phyloP scores from a whole-genome alignment of 495 filamentous ascomycete species.

The Chaetomidium leptoderma region DNA sequence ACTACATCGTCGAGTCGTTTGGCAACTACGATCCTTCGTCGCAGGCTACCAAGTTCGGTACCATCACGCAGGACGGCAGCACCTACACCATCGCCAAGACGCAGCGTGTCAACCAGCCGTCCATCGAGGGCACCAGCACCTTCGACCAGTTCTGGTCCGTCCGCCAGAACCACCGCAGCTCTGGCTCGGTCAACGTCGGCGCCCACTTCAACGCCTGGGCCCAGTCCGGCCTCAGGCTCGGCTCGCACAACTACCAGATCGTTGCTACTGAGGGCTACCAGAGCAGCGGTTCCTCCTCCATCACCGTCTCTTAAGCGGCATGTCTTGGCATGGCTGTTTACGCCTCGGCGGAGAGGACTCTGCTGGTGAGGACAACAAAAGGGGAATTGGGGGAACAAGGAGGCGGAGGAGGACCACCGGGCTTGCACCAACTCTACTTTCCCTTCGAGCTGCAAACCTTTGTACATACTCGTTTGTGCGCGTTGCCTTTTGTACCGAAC shows the following conservation, averaged over 20 bases:
- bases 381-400: not conserved
- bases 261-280: slow-evolving; percentile 57
- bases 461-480: slow-evolving; percentile 3
- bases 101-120: slow-evolving; percentile 55
- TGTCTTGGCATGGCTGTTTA: not conserved
- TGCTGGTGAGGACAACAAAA: not conserved
- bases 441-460: not conserved
- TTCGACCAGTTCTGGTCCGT: slow-evolving; percentile 59
- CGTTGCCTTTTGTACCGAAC: not conserved
- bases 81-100: slow-evolving; percentile 62
- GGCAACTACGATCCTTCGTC: slow-evolving; percentile 54
- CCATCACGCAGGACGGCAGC: slow-evolving; percentile 54
- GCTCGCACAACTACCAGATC: slow-evolving; percentile 55
- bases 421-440: not conserved
- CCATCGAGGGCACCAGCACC: slow-evolving; percentile 52
- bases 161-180: slow-evolving; percentile 40
- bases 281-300: slow-evolving; percentile 48
- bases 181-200: slow-evolving; percentile 41
- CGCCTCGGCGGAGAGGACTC: not conserved
- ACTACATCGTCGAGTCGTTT: slow-evolving; percentile 57
- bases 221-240: slow-evolving; percentile 45
- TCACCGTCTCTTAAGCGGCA: slow-evolving; percentile 39
- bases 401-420: too few relatives aligned
- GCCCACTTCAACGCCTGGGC: slow-evolving; percentile 62
- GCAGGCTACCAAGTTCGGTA: slow-evolving; percentile 49